Evolutionary conservation across 2,329 filamentous ascomycete genomes (phyloP).

Genomic region (Myriosclerotinia scirpicola): DNA sequence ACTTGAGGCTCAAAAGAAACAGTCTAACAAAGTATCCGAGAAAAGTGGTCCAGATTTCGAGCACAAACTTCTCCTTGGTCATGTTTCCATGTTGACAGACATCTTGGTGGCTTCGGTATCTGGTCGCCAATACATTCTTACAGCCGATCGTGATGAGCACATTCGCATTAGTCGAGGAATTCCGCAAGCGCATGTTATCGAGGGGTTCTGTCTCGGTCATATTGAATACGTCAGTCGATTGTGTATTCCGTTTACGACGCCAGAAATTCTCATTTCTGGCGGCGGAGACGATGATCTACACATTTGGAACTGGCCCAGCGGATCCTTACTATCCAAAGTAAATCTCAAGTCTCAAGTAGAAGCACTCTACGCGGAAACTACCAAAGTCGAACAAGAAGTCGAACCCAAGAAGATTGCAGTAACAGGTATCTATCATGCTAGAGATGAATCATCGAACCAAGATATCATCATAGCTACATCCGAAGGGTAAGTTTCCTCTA

Average conservation of each 20-base stretch:
- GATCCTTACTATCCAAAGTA: constrained; percentile 52
- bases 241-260: constrained; percentile 57
- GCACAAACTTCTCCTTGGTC: constrained; percentile 77
- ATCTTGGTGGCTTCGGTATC: constrained; percentile 58
- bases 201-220: constrained; percentile 87
- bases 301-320: constrained; percentile 73
- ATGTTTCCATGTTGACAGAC: constrained; percentile 92
- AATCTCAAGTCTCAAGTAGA: constrained; percentile 52
- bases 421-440: constrained; percentile 38
- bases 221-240: constrained; percentile 79
- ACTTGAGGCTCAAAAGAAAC: constrained; percentile 57
- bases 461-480: constrained; percentile 52
- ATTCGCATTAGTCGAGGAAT: constrained; percentile 81
- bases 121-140: constrained; percentile 60
- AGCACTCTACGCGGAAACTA: constrained; percentile 21
- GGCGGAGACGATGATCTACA: constrained; percentile 80
- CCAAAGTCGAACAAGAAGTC: not conserved
- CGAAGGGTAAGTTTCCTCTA: constrained; percentile 53
- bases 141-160: constrained; percentile 74
- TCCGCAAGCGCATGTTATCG: constrained; percentile 84
- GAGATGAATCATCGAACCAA: constrained; percentile 38
- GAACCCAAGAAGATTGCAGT: constrained; percentile 42
- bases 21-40: constrained; percentile 41
- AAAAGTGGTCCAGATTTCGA: constrained; percentile 58
- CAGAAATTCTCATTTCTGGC: constrained; percentile 74